phyloP scores from a whole-genome alignment of 2,329 filamentous ascomycete genomes.

The Penicillium sp. region DNA sequence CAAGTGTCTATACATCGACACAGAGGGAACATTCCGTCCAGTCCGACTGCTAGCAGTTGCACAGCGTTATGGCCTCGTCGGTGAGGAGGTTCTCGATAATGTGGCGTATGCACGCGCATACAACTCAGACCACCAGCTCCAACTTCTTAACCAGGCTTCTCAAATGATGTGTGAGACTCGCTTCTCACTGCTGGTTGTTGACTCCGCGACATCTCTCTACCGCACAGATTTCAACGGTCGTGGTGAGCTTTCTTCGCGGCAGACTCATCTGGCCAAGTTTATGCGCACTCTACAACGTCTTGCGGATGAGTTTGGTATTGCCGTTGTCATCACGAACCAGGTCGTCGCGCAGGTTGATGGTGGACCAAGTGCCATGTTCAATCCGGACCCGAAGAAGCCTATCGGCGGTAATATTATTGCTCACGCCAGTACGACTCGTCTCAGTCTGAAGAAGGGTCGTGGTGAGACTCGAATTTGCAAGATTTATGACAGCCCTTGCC shows the following conservation, averaged over 20 bases:
- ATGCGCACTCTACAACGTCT: constrained; percentile 51
- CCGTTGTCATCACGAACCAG: constrained; percentile 97
- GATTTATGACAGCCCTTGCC: constrained; percentile 97
- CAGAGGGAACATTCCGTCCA: constrained; percentile 93
- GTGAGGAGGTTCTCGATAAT: constrained; percentile 97
- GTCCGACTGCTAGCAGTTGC: constrained; percentile 89
- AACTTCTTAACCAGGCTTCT: constrained; percentile 89
- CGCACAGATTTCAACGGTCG: constrained; percentile 96
- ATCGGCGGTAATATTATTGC: constrained; percentile 99
- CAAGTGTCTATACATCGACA: constrained; percentile 98
- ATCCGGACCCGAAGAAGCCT: constrained; percentile 98
- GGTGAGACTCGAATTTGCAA: constrained; percentile 97
- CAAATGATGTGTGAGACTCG: constrained; percentile 99
- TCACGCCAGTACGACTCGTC: constrained; percentile 89
- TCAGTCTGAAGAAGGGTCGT: constrained; percentile 93
- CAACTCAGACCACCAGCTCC: constrained; percentile 96
- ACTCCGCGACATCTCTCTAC: constrained; percentile 93
- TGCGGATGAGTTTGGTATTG: constrained; percentile 84
- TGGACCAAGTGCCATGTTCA: constrained; percentile 96
- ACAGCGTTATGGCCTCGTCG: constrained; percentile 89
- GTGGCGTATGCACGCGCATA: constrained; percentile 97
- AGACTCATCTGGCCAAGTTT: constrained; percentile 58
- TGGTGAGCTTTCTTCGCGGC: constrained; percentile 90
- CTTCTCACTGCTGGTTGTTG: constrained; percentile 92
- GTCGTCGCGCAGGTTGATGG: constrained; percentile 98